Conservation (phyloP, 345 rosid species). For the Iberis pinnata region DNA sequence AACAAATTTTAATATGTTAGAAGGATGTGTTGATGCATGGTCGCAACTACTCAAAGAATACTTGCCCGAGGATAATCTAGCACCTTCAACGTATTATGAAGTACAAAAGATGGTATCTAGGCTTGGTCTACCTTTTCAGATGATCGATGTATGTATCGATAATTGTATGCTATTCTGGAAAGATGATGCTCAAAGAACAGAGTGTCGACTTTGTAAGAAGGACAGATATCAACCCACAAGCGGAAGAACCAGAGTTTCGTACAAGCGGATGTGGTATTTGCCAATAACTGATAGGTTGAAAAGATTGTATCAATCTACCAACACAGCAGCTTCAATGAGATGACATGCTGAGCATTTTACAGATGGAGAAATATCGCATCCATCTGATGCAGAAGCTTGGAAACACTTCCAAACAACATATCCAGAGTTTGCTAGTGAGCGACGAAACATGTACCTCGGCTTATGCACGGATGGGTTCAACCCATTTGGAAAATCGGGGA, state of each 20-base stretch:
- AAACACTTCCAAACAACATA: neutral
- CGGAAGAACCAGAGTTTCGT: neutral
- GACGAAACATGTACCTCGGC: neutral
- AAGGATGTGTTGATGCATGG: no score
- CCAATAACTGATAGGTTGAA: neutral
- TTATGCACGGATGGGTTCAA: neutral
- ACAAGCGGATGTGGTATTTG: neutral
- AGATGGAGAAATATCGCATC: neutral
- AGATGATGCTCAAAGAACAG: neutral
- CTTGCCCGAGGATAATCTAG: neutral
- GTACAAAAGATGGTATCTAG: neutral
- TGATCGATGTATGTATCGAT: neutral
- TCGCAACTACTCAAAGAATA: no score
- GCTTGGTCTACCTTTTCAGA: neutral
- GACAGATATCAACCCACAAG: neutral
- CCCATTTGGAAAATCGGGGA: neutral
- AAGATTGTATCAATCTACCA: neutral
- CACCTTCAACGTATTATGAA: neutral
- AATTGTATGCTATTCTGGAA: neutral
- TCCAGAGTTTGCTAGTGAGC: neutral
- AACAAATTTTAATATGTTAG: no score
- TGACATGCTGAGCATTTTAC: neutral
- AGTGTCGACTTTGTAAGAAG: neutral
- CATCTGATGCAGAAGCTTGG: neutral
- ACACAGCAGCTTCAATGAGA: neutral